Percentiles rank a stretch among this genome's conserved stretches.
These are phyloP conservation scores for Amorphotheca resinae DNA, from an alignment of 495 filamentous ascomycete species.

Conservation along the genomic window DNA sequence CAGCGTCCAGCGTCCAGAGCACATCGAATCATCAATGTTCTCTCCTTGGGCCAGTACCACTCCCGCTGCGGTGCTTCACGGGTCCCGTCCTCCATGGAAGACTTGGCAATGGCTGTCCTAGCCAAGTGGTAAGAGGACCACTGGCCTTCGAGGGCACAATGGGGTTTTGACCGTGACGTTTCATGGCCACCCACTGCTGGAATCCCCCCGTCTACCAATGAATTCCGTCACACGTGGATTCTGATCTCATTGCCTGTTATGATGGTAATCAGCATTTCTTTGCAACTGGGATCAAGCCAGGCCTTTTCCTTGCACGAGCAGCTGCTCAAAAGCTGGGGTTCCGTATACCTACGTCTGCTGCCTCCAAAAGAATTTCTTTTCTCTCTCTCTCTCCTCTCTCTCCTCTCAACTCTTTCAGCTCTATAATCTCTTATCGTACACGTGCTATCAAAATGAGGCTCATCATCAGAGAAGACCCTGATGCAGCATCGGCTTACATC, in stretches of 20 bases:
- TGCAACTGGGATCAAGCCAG: background rate
- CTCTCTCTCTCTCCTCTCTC: background rate
- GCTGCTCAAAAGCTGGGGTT: background rate
- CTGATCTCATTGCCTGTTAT: background rate
- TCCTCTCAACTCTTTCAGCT: too few relatives aligned
- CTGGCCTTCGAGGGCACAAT: background rate
- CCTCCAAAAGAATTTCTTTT: background rate
- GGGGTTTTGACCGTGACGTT: constrained; percentile 19
- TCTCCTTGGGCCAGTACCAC: background rate
- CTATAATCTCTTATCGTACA: background rate
- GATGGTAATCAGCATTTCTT: too few relatives aligned
- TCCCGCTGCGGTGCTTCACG: background rate
- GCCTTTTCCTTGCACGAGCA: too few relatives aligned
- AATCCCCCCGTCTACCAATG: constrained; percentile 9
- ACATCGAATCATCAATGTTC: background rate
- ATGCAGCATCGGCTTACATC: constrained; percentile 56
- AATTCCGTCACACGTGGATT: constrained; percentile 10
- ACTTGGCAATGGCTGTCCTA: background rate
- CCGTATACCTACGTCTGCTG: background rate
- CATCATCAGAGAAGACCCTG: constrained; percentile 63
- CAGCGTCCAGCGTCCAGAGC: too few relatives aligned
- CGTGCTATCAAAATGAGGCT: constrained; percentile 50
- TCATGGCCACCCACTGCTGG: constrained; percentile 6
- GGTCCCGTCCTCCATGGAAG: too few relatives aligned
- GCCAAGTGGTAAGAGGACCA: too few relatives aligned